Base-by-base conservation (phyloP, 805 yeast genomes). In the Henningerozyma blattae region DNA sequence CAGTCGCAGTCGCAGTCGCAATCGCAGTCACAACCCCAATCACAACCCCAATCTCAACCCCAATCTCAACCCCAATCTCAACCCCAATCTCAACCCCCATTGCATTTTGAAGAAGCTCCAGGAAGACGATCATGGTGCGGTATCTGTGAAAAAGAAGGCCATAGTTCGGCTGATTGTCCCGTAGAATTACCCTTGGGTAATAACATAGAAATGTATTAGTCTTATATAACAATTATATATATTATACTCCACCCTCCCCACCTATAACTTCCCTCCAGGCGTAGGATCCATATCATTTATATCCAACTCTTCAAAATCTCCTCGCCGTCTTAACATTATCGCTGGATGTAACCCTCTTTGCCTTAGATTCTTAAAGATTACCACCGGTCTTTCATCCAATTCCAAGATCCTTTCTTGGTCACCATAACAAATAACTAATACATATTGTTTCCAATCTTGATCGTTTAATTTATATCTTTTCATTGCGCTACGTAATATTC, bases 111-210 rank as follows among this genome's bases (percentile, higher is more conserved):
- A 51, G 80, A 87, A 1, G 65, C 86, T 0, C 74, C 73, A 2
- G 95, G 95, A 1, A 67, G 87, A 29, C 61, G 61, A 18, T 67
- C 72, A 41, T 89, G 95, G 94, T 89, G 98, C 60, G 95, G 94
- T 0, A 63, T 85, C 34, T 89, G 98, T 59, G 97, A 89, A 54
- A 64, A 84, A 35, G 76, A 73, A 30, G 98, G 97, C 1, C 98
- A 89, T 51, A 77, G 75, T 31, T 80, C 91, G 42, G 64, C 77
- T 20, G 85, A 85, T 36, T 89, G 98, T 57, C 95, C 95, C 5
- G 32, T 32, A n/a, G 26, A 20, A 19, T 4, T 30, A 13, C 18
- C 16, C 7, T 8, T 24, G n/a, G 15, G n/a, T n/a, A n/a, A n/a
- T n/a, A n/a, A n/a, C n/a, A n/a, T n/a, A n/a, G n/a, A n/a, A n/a